phyloP scores from a whole-genome alignment of 257 asterid genomes.

The Gentiana dahurica region DNA sequence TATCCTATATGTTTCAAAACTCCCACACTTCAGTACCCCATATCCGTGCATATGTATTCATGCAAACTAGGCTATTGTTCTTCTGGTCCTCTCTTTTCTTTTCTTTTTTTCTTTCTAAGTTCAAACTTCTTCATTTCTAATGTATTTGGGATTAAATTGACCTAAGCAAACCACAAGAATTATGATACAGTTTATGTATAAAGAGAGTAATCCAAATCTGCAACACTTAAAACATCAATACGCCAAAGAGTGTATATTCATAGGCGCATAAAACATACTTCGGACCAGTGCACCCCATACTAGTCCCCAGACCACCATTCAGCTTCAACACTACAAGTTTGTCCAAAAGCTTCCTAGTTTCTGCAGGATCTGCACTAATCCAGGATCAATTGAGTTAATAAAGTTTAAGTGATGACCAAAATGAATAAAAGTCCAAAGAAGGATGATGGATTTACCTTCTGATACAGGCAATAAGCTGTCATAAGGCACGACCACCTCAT shows the following conservation, averaged over 20 bases:
- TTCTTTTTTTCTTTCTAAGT: no score
- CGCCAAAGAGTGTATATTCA: neutral
- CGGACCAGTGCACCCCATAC: slow-evolving; percentile 99
- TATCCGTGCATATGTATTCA: no score
- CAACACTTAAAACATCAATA: neutral
- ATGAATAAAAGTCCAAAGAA: neutral
- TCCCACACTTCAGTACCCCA: no score
- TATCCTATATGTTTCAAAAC: no score
- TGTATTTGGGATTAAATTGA: neutral
- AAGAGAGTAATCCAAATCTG: neutral
- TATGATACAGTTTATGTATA: neutral
- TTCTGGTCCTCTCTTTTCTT: no score
- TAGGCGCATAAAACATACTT: slow-evolving; percentile 36
- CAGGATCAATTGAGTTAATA: neutral
- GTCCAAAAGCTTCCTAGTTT: slow-evolving; percentile 67
- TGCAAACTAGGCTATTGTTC: no score
- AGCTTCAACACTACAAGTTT: slow-evolving; percentile 93
- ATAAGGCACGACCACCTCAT: slow-evolving; percentile 60
- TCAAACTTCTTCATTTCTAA: no score
- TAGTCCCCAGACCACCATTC: slow-evolving; percentile 97
- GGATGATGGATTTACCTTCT: slow-evolving; percentile 40
- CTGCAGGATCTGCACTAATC: slow-evolving; percentile 45
- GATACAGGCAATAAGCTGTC: slow-evolving; percentile 60
- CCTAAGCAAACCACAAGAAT: neutral
- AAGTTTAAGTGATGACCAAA: neutral